Base-by-base conservation (phyloP, 108 stramenopile genomes). In the Poteriospumella lacustris region DNA sequence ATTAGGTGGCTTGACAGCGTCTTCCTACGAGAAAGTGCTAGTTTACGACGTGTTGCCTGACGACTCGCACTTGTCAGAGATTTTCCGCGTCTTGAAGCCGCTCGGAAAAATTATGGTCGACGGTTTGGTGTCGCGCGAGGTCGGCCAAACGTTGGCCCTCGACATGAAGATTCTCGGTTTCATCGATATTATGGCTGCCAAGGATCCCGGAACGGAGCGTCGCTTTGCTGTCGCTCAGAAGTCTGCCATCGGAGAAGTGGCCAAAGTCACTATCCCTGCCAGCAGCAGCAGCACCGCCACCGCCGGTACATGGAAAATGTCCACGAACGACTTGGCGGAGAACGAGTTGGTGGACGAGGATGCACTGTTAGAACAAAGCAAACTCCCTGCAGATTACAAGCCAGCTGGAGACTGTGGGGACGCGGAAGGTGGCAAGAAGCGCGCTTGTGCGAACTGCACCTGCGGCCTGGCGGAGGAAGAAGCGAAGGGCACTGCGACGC, bases 361-460 rank as follows among this genome's bases (percentile, higher is more conserved):
- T 38, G 84, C 78, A 24, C 76, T 87, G 58, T 60, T 87, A 43
- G 70, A 5, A 33, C 31, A 39, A 24, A 64, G 3, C 36, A 9
- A 19, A 31, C 33, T 64, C 5, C n/a, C n/a, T n/a, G 83, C 73
- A 3, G 79, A 70, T 29, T 76, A 68, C 31, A 75, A 81, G 78
- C 47, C 72, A 39, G 79, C 75, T 1, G 69, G 78, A 58, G 69
- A 79, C 72, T 28, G 69, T 12, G 29, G 69, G 26, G 33, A 78
- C 78, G 12, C 78, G 2, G 0, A 56, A 40, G n/a, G 78, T 44
- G 56, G 70, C 40, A 86, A 87, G 80, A 82, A 79, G 42, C 83
- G 87, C 44, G 90, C 97, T 19, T 98, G 97, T 88, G 93, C 91
- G 79, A 88, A 98, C 83, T 98, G 97, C 84, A 89, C 93, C n/a